These are phyloP conservation scores for Centaurea solstitialis DNA, from an alignment of 129 eudicot species.

Conservation along the genomic window DNA sequence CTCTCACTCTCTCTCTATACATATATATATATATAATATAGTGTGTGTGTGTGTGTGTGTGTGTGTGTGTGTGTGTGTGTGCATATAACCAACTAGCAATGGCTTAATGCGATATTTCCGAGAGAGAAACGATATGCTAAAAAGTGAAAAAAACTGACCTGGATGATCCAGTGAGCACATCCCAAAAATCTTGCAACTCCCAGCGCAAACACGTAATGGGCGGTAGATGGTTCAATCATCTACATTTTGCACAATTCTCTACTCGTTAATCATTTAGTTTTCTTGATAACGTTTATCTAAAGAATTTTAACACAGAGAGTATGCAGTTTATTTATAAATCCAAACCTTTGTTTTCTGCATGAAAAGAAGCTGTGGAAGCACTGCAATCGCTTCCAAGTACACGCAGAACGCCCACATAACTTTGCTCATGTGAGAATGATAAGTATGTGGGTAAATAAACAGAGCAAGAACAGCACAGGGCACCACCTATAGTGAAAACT, in stretches of 20 bases:
- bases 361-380: slow-evolving; percentile 81
- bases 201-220: slow-evolving; percentile 88
- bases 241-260: slow-evolving; percentile 9
- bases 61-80: neutral
- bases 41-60: no score
- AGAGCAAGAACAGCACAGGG: slow-evolving; percentile 67
- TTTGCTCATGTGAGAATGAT: slow-evolving; percentile 36
- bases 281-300: neutral
- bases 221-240: slow-evolving; percentile 94
- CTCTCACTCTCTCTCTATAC: no score
- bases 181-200: slow-evolving; percentile 89
- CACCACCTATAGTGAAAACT: slow-evolving; percentile 40
- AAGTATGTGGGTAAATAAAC: slow-evolving; percentile 58
- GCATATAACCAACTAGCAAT: neutral
- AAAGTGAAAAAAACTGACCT: slow-evolving; percentile 42
- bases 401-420: slow-evolving; percentile 79
- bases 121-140: neutral
- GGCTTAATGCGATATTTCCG: neutral
- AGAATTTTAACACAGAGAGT: neutral
- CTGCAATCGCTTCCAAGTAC: slow-evolving; percentile 79
- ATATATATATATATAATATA: neutral
- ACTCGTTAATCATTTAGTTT: neutral
- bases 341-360: slow-evolving; percentile 90
- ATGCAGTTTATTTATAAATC: neutral
- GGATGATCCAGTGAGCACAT: slow-evolving; percentile 90